Conservation (phyloP, 2,329 filamentous ascomycete species). For the Diaporthe helianthi region DNA sequence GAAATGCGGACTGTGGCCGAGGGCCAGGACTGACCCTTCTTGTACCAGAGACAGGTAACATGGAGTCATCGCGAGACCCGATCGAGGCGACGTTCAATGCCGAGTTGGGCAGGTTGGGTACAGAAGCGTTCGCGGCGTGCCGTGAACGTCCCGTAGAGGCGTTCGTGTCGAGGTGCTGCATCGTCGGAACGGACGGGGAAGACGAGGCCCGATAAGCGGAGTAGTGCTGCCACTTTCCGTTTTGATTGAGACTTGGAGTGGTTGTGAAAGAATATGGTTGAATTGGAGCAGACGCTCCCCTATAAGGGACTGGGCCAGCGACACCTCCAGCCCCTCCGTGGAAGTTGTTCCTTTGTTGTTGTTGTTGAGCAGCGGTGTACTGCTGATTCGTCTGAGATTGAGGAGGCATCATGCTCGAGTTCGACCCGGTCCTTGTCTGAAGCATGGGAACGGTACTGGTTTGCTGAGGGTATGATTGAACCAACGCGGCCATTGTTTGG, state of each 20-base stretch:
- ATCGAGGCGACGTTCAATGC: constrained; percentile 44
- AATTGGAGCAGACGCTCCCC: constrained; percentile 64
- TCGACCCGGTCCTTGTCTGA: constrained; percentile 73
- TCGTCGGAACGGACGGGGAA: constrained; percentile 51
- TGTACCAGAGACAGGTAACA: constrained; percentile 51
- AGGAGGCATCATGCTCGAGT: constrained; percentile 64
- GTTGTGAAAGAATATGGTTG: constrained; percentile 80
- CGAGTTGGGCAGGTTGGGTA: constrained; percentile 47
- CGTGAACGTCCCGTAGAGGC: constrained; percentile 41
- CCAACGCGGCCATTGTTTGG: constrained; percentile 80
- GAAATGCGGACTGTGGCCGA: constrained; percentile 52
- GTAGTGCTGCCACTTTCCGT: constrained; percentile 58
- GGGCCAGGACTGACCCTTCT: constrained; percentile 47
- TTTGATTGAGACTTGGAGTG: constrained; percentile 69
- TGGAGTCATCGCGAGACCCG: constrained; percentile 61
- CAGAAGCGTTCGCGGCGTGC: constrained; percentile 48
- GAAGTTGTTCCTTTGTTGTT: constrained; percentile 57
- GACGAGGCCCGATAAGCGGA: constrained; percentile 56
- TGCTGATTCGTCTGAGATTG: constrained; percentile 59
- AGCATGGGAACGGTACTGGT: constrained; percentile 77
- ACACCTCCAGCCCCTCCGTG: constrained; percentile 58
- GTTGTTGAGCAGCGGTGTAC: constrained; percentile 54
- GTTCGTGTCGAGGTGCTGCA: constrained; percentile 48
- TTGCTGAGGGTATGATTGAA: constrained; percentile 82
- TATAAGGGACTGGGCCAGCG: constrained; percentile 56